A percentile compares a stretch with the other conserved stretches of the same genome.
Conservation (phyloP, 306 rosid genomes). For the Boehmeria nivea region DNA sequence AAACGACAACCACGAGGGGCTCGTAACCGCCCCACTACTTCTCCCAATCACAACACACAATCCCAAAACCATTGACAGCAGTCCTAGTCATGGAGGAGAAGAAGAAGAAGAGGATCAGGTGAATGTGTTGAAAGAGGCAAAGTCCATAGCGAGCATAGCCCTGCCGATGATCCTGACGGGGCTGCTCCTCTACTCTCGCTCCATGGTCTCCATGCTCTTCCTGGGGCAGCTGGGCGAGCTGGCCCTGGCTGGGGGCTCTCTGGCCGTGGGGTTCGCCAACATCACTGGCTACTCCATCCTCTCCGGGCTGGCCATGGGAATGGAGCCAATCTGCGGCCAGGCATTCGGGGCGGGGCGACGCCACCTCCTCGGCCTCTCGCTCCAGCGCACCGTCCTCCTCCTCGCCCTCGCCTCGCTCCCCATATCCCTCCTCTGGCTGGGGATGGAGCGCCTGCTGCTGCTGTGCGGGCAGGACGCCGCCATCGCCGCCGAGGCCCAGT, state of each 20-base stretch:
- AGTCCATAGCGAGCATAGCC: conserved; percentile 49
- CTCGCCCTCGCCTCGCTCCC: conserved; percentile 55
- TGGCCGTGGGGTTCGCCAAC: conserved; percentile 78
- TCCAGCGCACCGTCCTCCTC: conserved; percentile 66
- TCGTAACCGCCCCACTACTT: neutral
- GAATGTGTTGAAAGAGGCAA: conserved; percentile 30
- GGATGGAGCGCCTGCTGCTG: conserved; percentile 57
- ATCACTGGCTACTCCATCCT: conserved; percentile 91
- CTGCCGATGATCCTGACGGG: conserved; percentile 83
- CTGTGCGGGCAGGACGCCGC: conserved; percentile 63
- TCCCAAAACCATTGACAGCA: too few species aligned
- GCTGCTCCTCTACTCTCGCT: conserved; percentile 66
- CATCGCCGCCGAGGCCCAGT: conserved; percentile 67
- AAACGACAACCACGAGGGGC: neutral
- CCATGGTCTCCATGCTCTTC: conserved; percentile 90
- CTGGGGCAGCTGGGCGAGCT: conserved; percentile 77
- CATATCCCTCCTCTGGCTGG: conserved; percentile 70
- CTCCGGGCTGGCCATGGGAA: conserved; percentile 85
- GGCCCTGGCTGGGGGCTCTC: conserved; percentile 81
- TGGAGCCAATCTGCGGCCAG: conserved; percentile 90
- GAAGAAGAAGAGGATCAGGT: too few species aligned
- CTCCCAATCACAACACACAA: conserved; percentile 5
- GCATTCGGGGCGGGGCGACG: conserved; percentile 75
- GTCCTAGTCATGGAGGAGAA: too few species aligned
- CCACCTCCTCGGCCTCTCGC: conserved; percentile 59